These are phyloP conservation scores for Alliaria petiolata DNA, from an alignment of 345 rosid species.

Conservation along the genomic window DNA sequence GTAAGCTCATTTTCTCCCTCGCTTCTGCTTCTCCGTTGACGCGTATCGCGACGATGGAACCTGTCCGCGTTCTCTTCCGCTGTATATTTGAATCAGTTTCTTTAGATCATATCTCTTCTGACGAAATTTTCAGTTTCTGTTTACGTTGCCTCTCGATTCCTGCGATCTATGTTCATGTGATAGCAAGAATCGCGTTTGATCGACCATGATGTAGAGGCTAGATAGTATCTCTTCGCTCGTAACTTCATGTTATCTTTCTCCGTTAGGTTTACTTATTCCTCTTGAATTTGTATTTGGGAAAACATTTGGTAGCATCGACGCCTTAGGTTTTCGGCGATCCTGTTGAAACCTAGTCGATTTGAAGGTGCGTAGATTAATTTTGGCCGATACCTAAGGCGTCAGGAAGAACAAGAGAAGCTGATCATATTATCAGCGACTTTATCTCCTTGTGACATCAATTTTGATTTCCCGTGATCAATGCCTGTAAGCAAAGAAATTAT, in stretches of 20 bases:
- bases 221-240: neutral
- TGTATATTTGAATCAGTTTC: neutral
- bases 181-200: neutral
- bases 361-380: neutral
- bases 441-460: neutral
- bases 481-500: neutral
- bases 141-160: neutral
- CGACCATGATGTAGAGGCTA: neutral
- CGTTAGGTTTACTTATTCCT: neutral
- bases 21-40: neutral
- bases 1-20: conserved; percentile 24
- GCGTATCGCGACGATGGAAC: neutral
- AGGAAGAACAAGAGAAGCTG: neutral
- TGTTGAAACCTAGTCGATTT: neutral
- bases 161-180: conserved; percentile 15
- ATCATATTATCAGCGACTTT: neutral
- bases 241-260: neutral
- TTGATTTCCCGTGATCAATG: neutral
- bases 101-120: neutral
- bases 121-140: neutral
- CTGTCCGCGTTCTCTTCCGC: neutral
- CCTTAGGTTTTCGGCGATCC: neutral
- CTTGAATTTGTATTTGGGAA: neutral
- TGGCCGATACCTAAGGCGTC: neutral
- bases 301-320: neutral